Base-by-base conservation (phyloP, 2,329 filamentous ascomycete species). In the Paecilomyces sp. region DNA sequence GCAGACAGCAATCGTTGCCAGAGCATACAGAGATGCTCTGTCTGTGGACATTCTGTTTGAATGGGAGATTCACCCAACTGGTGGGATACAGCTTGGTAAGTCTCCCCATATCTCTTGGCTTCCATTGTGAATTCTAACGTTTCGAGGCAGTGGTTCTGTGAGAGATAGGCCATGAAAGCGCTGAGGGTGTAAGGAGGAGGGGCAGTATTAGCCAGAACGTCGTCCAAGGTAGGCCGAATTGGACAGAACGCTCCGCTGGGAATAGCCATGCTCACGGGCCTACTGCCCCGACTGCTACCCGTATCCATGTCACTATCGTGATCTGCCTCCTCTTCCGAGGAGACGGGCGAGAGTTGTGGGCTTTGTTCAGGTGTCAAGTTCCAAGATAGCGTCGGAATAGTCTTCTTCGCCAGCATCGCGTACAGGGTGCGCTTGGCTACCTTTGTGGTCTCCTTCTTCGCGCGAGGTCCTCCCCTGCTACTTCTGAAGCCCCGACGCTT, bases 51-150 rank as follows among this genome's bases (percentile, higher is more conserved):
- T 13, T 85, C 80, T 2, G 82, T 77, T 22, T 71, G 70, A 50
- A 80, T 75, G 15, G 79, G 77, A 58, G 76, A 75, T 54, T 78
- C 79, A 2, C 71, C 73, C 28, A 76, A 64, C 60, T 77, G 74
- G 58, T 85, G 84, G 60, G 85, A 77, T 68, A 85, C 80, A 60
- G 84, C 80, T 57, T 81, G 77, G 71, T 86, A 88, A 67, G 85
- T 82, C 67, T 87, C 85, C 57, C 86, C 84, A 72, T 97, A 99
- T 62, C 91, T 85, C 60, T 92, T 89, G 24, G 93, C 90, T 73
- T 97, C 94, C 82, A 97, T 88, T 50, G 92, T 96, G 74, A 99
- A 99, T 72, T 97, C 94, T 47, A 99, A 81, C 1, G 92, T 97
- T 75, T 99, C 94, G 64, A 97, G 80, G 72, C 94, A 99, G 76